Evolutionary conservation across 148 eudicot genomes (phyloP).

Genomic region (Arctostaphylos glauca): DNA sequence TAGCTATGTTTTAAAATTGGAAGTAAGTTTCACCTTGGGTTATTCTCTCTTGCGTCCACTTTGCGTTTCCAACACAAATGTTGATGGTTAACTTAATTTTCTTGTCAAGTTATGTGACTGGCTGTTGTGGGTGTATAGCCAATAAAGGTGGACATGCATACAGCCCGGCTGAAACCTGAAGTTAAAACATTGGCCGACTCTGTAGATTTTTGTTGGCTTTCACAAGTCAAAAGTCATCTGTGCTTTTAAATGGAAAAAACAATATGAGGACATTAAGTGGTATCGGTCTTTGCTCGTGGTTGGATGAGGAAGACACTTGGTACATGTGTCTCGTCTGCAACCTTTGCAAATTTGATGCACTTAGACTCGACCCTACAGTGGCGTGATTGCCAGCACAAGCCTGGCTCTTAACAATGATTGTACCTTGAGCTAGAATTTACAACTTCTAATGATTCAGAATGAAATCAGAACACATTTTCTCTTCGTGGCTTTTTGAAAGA

Average conservation of each 20-base stretch:
- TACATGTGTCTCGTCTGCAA: not conserved
- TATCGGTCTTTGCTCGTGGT: not conserved
- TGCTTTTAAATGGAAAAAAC: not conserved
- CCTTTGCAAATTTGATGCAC: not conserved
- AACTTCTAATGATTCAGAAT: not conserved
- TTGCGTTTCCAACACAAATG: not conserved
- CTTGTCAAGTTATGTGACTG: not conserved
- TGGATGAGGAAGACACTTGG: not conserved
- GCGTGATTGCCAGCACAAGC: not conserved
- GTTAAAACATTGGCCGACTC: not conserved
- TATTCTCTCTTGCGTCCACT: not conserved
- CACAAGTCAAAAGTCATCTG: not conserved
- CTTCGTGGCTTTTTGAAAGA: not conserved
- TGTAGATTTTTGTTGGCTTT: not conserved
- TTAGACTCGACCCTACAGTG: not conserved
- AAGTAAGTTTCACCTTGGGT: not conserved
- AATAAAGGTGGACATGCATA: not conserved
- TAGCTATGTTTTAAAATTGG: not conserved
- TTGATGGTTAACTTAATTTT: constrained; percentile 7
- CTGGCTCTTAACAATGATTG: not conserved
- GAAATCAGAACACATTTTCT: not conserved
- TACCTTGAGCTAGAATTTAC: not conserved
- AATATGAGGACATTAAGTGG: not conserved
- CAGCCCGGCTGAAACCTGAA: not conserved
- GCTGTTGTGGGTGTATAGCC: not conserved